Evolutionary conservation across 768 basidiomycete genomes (phyloP), one percentile per base, ranked within the genome.

Genomic region (Gautieria morchelliformis): DNA sequence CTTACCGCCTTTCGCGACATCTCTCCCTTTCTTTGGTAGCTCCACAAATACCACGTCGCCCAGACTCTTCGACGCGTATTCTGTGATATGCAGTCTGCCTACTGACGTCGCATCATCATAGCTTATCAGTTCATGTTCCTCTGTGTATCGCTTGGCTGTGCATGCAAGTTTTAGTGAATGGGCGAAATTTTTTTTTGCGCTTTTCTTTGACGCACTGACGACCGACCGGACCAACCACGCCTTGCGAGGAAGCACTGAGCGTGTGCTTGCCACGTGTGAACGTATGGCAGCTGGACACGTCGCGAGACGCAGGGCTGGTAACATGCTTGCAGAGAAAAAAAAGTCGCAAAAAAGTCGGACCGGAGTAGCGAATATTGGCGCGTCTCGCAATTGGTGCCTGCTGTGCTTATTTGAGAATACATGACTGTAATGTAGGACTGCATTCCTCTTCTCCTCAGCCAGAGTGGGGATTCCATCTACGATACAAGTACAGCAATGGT

Each of bases 11-110:
- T 87, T 75, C 8, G 67, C 66, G 54, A 97, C 74, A 58, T 79
- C 68, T 0, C 78, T 74, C 5, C 87, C 93, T 9, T 78, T 66
- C 10, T 67, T 63, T 1, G 91, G 89, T 49, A 99, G 78, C 69
- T 98, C 96, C 49, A 98, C 93, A 72, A 90, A 99, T 48, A 98
- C 96, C 52, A 98, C 92, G 68, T 99, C 96, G 33, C 96, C 96
- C 3, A 99, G 79, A 35, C 85, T 83, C 50, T 84, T 78, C 69
- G 97, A 93, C 1, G 96, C 96, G 67, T 96, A 88, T 67, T 95
- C 75, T 15, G 96, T 97, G 67, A 99, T 89, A 44, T 82, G 81
- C 45, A 98, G 77, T 8, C 80, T 85, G 39, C 92, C 95, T 30
- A 93, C 63, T 39, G 84, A 82, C 19, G 87, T 87, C 41, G 72